phyloP scores from a whole-genome alignment of 768 basidiomycete genomes.

The Hypholoma sublateritium region DNA sequence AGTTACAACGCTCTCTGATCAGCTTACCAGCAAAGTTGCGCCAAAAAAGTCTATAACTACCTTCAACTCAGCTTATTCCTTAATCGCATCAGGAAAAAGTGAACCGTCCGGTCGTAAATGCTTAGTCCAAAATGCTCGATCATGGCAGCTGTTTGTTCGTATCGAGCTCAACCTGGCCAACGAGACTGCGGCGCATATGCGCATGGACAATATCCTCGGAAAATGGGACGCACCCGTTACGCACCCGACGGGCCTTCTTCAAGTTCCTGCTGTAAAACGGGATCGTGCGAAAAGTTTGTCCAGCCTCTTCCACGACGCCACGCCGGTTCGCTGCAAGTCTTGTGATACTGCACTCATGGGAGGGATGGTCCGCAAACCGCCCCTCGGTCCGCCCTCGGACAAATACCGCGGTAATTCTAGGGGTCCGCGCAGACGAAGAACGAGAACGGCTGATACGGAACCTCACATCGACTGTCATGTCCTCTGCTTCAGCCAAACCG shows the following conservation, averaged over 20 bases:
- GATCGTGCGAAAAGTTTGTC: neutral
- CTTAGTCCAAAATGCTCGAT: no score
- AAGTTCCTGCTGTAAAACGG: neutral
- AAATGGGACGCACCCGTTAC: no score
- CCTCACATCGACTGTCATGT: constrained; percentile 7
- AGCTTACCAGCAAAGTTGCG: no score
- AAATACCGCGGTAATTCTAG: constrained; percentile 6
- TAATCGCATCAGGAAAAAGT: no score
- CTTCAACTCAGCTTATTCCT: no score
- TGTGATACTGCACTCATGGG: neutral
- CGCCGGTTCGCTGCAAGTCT: neutral
- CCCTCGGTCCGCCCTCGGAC: constrained; percentile 7
- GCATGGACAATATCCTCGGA: no score
- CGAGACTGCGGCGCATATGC: no score
- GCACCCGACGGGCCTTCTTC: neutral
- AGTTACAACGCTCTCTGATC: no score
- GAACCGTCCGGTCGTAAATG: no score
- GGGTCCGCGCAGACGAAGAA: neutral
- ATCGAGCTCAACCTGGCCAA: no score
- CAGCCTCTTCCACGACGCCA: neutral
- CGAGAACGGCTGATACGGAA: neutral
- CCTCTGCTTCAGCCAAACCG: constrained; percentile 13
- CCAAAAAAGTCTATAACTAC: no score
- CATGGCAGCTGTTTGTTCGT: no score
- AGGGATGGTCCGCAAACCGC: neutral